phyloP scores from a whole-genome alignment of 148 eudicot species.

The Amaranthus hypochondriacus region DNA sequence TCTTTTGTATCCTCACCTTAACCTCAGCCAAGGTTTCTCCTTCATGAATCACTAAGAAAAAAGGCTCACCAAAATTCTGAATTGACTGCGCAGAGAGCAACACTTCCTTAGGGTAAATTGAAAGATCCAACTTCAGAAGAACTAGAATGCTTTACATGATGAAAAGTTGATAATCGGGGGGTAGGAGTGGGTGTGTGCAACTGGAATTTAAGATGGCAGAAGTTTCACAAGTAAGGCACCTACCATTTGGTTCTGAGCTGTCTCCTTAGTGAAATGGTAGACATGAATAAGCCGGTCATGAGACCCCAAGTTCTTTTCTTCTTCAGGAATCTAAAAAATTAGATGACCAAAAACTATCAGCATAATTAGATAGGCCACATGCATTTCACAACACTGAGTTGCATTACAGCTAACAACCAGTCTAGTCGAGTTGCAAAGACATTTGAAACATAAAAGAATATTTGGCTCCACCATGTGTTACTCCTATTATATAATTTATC shows the following conservation, averaged over 20 bases:
- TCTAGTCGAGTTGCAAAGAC: no score
- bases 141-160: not conserved
- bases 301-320: slow-evolving; percentile 79
- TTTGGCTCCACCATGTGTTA: no score
- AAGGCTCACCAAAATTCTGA: slow-evolving; percentile 88
- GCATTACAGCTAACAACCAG: no score
- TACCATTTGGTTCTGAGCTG: slow-evolving; percentile 79
- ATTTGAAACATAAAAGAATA: no score
- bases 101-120: not conserved
- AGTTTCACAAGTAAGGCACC: not conserved
- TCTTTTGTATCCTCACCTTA: slow-evolving; percentile 74
- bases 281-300: slow-evolving; percentile 83
- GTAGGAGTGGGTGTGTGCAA: no score
- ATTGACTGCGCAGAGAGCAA: slow-evolving; percentile 47
- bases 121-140: not conserved
- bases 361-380: not conserved
- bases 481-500: no score
- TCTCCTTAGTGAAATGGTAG: slow-evolving; percentile 81
- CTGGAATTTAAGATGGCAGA: not conserved
- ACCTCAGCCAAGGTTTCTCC: slow-evolving; percentile 84
- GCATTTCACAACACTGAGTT: no score
- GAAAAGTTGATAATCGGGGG: not conserved
- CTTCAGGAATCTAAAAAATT: slow-evolving; percentile 71
- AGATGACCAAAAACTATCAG: not conserved
- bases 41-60: slow-evolving; percentile 82